Evolutionary conservation across 1,284 basidiomycete species (phyloP), one percentile per base, ranked within the genome.

Genomic region (Leccinum colubrinum): DNA sequence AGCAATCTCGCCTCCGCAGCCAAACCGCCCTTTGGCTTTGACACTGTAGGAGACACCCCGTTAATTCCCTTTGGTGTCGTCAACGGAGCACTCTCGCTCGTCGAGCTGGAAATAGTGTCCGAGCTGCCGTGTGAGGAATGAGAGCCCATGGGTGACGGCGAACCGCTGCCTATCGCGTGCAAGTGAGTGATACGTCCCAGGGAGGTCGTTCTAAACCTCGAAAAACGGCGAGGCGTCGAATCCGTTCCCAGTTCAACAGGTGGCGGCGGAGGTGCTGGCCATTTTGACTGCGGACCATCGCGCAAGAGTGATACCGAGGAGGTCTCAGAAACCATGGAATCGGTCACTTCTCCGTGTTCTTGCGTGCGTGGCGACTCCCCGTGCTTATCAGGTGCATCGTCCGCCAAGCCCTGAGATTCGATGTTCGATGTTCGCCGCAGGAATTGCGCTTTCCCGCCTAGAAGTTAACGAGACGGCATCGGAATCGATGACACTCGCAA

Each of bases 401-500:
- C 25, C 15, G 35, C 6, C 55, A 59, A 27, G 5, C 58, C 37
- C 39, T 56, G 57, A 3, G 53, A 22, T 25, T 63, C 59, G 48
- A 59, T 11, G 20, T 60, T 59, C 46, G 58, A 59, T 11, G 20
- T 60, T 59, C 46, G 58, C 62, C 50, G 65, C 53, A 33, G 62
- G 59, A 54, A 59, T 43, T 8, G 57, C 50, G 15, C 64, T 68
- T 55, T 64, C 71, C 9, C 62, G 63, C 33, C n/a, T 56, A 12
- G 71, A 63, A 57, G 58, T 6, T 14, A 65, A 41, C n/a, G 73
- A 67, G 37, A 71, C 65, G 39, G 64, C 33, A 59, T 68, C 63
- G 37, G 70, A 64, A 35, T 70, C 74, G 17, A 84, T 72, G 11
- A 85, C 76, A 59, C 80, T 81, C 8, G 83, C 84, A 6, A 80